A percentile compares a stretch with the other conserved stretches of the same genome.
Conservation (phyloP, 2,329 filamentous ascomycete genomes). For the Pyrenophora tritici-repentis region DNA sequence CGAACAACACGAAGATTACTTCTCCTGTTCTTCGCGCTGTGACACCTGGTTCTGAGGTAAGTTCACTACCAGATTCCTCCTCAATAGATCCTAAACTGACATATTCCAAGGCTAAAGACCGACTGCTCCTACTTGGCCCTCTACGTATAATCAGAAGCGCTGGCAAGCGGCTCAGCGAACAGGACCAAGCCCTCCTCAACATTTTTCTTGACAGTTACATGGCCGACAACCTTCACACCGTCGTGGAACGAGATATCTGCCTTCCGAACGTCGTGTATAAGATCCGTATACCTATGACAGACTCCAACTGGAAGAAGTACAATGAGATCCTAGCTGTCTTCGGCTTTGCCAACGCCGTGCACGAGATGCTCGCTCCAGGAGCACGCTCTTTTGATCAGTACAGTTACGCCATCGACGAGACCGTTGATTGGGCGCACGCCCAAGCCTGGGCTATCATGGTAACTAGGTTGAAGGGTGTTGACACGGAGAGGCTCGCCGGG, state of each 20-base stretch:
- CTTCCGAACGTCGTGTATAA: constrained; percentile 17
- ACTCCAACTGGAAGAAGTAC: constrained; percentile 16
- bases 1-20: no score
- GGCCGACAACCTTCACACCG: constrained; percentile 7
- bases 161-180: not conserved
- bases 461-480: no score
- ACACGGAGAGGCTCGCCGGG: no score
- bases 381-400: constrained; percentile 15
- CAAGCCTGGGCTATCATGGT: not conserved
- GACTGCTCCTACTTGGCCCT: constrained; percentile 17
- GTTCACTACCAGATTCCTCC: not conserved
- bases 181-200: constrained; percentile 1
- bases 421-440: not conserved
- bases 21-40: not conserved
- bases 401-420: not conserved
- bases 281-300: constrained; percentile 18
- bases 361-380: constrained; percentile 12
- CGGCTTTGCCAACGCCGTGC: constrained; percentile 9
- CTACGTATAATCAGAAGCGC: constrained; percentile 10
- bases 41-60: constrained; percentile 6
- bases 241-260: constrained; percentile 10
- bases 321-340: constrained; percentile 14
- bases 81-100: constrained; percentile 1
- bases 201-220: constrained; percentile 17
- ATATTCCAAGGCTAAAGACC: constrained; percentile 6